These are phyloP conservation scores for Houttuynia cordata DNA, from an alignment of 164 flowering plant genomes.

Conservation along the genomic window DNA sequence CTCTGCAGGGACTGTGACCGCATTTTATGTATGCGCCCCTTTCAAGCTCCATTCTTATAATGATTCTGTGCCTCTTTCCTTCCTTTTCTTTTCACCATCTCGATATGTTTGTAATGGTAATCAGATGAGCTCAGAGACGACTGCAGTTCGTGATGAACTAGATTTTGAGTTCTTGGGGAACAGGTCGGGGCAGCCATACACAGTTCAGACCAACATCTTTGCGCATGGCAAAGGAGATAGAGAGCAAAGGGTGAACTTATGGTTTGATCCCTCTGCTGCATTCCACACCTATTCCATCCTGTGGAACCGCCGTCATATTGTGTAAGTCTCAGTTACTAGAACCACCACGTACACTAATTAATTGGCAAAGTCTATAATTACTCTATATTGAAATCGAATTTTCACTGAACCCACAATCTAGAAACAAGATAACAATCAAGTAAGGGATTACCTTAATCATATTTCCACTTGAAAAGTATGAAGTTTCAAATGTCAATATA, in stretches of 20 bases:
- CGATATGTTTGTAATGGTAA: neutral
- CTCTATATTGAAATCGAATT: too few species aligned
- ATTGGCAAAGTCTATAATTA: neutral
- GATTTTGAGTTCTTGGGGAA: slow-evolving; percentile 65
- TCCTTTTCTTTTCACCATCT: neutral
- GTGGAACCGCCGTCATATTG: slow-evolving; percentile 37
- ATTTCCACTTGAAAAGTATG: too few species aligned
- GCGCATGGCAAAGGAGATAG: slow-evolving; percentile 45
- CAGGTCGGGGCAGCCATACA: slow-evolving; percentile 44
- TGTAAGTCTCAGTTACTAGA: slow-evolving; percentile 21
- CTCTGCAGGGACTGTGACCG: slow-evolving; percentile 73
- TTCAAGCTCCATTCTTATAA: neutral
- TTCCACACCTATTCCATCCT: slow-evolving; percentile 40
- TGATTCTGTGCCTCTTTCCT: neutral
- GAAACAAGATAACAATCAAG: too few species aligned
- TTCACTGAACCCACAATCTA: too few species aligned
- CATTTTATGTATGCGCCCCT: slow-evolving; percentile 37
- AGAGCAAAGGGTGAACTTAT: slow-evolving; percentile 52
- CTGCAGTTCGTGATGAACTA: slow-evolving; percentile 32
- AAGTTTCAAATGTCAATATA: too few species aligned
- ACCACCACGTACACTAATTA: neutral
- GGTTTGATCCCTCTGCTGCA: slow-evolving; percentile 53
- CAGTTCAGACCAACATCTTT: slow-evolving; percentile 53
- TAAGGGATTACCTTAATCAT: too few species aligned
- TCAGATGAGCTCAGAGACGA: slow-evolving; percentile 46